Percentiles rank a stretch among this genome's conserved stretches.
Evolutionary conservation across 2,329 filamentous ascomycete species (phyloP).

Genomic region (Arachnomyces sp.): DNA sequence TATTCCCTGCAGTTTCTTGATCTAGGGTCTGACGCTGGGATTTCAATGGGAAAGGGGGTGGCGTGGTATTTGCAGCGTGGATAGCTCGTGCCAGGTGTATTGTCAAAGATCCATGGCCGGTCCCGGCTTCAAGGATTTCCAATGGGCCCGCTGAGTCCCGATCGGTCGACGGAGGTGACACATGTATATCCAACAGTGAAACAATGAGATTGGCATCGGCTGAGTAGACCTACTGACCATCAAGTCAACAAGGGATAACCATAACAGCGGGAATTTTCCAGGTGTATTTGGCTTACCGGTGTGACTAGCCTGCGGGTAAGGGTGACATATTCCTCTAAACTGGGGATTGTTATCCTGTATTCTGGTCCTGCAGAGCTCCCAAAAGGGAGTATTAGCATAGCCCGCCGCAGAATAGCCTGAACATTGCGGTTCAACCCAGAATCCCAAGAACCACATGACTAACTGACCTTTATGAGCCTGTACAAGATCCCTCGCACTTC

Average conservation of each 20-base stretch:
- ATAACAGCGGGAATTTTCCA: background rate
- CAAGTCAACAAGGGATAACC: slow-evolving; percentile 13
- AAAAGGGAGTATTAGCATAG: slow-evolving; percentile 1
- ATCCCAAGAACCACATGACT: background rate
- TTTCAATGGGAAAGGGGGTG: slow-evolving; percentile 35
- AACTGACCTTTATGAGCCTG: slow-evolving; percentile 43
- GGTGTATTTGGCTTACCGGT: slow-evolving; percentile 42
- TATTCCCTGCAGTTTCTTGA: slow-evolving; percentile 10
- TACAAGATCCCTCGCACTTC: slow-evolving; percentile 52
- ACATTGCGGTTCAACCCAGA: no score
- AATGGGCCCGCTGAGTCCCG: slow-evolving; percentile 36
- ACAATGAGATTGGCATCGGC: slow-evolving; percentile 69
- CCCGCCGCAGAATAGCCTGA: no score
- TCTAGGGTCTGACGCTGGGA: slow-evolving; percentile 25
- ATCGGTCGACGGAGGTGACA: slow-evolving; percentile 31
- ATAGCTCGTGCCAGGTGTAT: slow-evolving; percentile 68
- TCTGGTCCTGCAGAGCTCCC: slow-evolving; percentile 28
- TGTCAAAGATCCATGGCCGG: slow-evolving; percentile 74
- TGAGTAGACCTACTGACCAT: slow-evolving; percentile 56
- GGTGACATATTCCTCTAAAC: slow-evolving; percentile 65
- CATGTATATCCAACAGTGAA: slow-evolving; percentile 67
- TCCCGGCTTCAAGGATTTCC: slow-evolving; percentile 77
- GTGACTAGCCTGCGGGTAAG: slow-evolving; percentile 64
- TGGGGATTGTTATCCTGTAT: slow-evolving; percentile 56
- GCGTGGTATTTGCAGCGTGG: slow-evolving; percentile 60